Conservation (phyloP, 1,284 basidiomycete species). For the Coniferiporia weirii region DNA sequence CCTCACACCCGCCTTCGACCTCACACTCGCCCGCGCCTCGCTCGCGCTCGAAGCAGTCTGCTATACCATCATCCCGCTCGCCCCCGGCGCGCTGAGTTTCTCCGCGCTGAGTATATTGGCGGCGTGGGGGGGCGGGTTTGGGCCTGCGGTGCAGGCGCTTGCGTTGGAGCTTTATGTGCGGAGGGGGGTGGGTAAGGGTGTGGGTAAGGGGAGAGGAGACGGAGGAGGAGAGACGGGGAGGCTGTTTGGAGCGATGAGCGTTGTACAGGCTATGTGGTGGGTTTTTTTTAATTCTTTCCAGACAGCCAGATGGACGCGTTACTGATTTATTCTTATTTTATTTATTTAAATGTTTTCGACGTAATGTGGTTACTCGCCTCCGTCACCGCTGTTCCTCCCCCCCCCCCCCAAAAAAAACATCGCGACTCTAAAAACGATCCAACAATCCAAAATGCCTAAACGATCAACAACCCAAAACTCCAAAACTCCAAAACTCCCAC, state of each 20-base stretch:
- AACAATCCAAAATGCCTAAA: too few species aligned
- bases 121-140: constrained; percentile 53
- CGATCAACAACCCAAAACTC: too few species aligned
- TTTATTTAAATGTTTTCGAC: too few species aligned
- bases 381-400: too few species aligned
- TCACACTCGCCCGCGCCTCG: constrained; percentile 54
- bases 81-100: constrained; percentile 41
- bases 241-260: constrained; percentile 69
- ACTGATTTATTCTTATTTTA: background rate
- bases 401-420: too few species aligned
- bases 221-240: constrained; percentile 43
- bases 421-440: too few species aligned
- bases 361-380: too few species aligned
- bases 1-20: constrained; percentile 58
- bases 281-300: constrained; percentile 1
- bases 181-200: background rate
- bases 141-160: constrained; percentile 61
- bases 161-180: constrained; percentile 56
- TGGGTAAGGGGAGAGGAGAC: background rate
- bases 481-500: too few species aligned
- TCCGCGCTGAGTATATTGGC: constrained; percentile 40
- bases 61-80: constrained; percentile 46
- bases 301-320: background rate
- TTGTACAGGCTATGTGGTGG: constrained; percentile 61
- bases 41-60: constrained; percentile 52